These are phyloP conservation scores for Eucalyptus camaldulensis DNA, from an alignment of 345 rosid species.

Conservation along the genomic window DNA sequence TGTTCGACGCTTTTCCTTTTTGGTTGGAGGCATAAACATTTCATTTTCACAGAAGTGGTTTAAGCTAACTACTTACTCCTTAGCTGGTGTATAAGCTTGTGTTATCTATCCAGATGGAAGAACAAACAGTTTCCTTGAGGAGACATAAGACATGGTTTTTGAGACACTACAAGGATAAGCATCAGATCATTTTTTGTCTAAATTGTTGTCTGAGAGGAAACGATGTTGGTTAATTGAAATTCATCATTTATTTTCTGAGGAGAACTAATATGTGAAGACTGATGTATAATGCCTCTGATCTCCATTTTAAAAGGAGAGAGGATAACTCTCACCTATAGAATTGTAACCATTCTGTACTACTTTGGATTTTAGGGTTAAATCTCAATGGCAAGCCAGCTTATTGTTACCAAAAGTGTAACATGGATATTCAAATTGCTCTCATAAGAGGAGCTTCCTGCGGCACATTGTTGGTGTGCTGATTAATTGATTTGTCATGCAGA, in stretches of 20 bases:
- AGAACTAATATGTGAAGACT: background rate
- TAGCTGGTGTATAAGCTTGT: background rate
- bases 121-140: background rate
- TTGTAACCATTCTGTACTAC: background rate
- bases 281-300: background rate
- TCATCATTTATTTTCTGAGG: background rate
- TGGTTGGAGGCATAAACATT: background rate
- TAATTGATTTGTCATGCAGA: slow-evolving; percentile 17
- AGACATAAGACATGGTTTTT: background rate
- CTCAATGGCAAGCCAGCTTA: background rate
- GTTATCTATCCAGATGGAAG: background rate
- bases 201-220: background rate
- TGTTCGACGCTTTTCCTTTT: background rate
- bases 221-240: background rate
- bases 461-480: background rate
- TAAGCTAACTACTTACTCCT: background rate
- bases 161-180: background rate
- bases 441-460: background rate
- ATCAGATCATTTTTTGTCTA: background rate
- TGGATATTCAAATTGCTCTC: background rate
- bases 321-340: background rate
- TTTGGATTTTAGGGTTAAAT: background rate
- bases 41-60: background rate
- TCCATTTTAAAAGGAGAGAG: background rate
- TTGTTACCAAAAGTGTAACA: background rate